Base-by-base conservation (phyloP, 768 basidiomycete species). In the Agrocybe chaxingu region DNA sequence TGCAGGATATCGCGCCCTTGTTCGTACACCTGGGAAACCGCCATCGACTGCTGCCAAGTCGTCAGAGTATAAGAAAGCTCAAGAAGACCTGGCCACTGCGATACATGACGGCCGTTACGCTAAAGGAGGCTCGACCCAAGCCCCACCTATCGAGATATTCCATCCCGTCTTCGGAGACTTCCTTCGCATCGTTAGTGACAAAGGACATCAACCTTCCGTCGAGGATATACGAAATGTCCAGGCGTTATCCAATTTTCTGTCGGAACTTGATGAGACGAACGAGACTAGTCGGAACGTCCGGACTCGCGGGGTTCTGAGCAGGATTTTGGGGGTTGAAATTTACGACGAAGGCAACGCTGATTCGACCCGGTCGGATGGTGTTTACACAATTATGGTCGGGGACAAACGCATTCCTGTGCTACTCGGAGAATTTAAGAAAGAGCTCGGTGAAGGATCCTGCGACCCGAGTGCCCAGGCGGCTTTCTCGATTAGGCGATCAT, bases 401-500 rank as follows among this genome's bases (percentile, higher is more conserved):
- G 42, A 47, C 12, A 16, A 29, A 31, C 37, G 36, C 36, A 42
- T 51, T 31, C 39, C 2, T 7, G 37, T 24, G 33, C 57, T 48
- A 12, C n/a, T 72, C 19, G 16, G 35, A 1, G 60, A 70, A 51
- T 49, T 64, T 43, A 59, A 55, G 54, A 51, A 51, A 38, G 59
- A 64, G 45, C 43, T 67, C 4, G 69, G 67, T 10, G 59, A 66
- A 38, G 63, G 57, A 16, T 53, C 52, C 9, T 69, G 50, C 18
- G 68, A 73, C 49, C 64, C 65, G 8, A 59, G 59, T 12, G 52
- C 34, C 2, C 70, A 69, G 55, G 71, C 54, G 0, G 48, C 46
- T n/a, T 60, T 70, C 29, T 61, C 57, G 0, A 64, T 58, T 50
- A 51, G 30, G 3, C 47, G 43, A 7, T 41, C 57, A 36, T 56